phyloP scores from a whole-genome alignment of 169 alveolate species.

The Perkinsus olseni region DNA sequence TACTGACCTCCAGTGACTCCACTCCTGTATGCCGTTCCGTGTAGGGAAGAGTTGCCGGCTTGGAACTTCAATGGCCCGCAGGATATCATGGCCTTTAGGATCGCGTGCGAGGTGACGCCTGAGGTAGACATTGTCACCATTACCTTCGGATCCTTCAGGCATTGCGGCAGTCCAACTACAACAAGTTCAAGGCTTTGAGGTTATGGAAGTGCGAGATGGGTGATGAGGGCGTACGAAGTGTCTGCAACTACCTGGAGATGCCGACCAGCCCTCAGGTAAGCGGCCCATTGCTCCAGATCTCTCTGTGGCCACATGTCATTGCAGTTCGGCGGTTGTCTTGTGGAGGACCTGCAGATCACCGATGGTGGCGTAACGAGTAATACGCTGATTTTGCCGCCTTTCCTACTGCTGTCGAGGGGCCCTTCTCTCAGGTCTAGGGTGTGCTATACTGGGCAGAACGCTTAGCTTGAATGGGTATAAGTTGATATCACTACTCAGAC shows the following conservation, averaged over 20 bases:
- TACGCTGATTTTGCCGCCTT: not conserved
- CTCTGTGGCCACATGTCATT: not conserved
- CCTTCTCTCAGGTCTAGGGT: not conserved
- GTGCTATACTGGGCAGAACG: not conserved
- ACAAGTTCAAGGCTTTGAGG: not conserved
- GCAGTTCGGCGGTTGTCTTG: not conserved
- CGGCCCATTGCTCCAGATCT: not conserved
- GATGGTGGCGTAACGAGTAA: not conserved
- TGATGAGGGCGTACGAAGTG: not conserved
- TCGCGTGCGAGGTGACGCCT: not conserved
- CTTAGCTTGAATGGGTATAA: not conserved
- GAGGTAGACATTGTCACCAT: not conserved
- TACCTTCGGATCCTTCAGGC: not conserved
- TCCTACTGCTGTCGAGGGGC: not conserved
- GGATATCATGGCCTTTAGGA: not conserved
- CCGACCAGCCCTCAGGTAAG: not conserved
- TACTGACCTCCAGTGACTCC: no score
- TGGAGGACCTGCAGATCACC: constrained; percentile 5
- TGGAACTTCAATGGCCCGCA: not conserved
- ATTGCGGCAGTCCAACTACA: not conserved
- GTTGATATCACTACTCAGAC: not conserved
- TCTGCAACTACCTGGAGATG: constrained; percentile 2
- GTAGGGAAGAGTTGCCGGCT: not conserved
- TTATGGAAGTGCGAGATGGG: constrained; percentile 12
- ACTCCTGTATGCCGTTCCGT: no score